Evolutionary conservation across 345 rosid genomes (phyloP), one percentile per base, ranked within the genome.

Genomic region (Boechera stricta): DNA sequence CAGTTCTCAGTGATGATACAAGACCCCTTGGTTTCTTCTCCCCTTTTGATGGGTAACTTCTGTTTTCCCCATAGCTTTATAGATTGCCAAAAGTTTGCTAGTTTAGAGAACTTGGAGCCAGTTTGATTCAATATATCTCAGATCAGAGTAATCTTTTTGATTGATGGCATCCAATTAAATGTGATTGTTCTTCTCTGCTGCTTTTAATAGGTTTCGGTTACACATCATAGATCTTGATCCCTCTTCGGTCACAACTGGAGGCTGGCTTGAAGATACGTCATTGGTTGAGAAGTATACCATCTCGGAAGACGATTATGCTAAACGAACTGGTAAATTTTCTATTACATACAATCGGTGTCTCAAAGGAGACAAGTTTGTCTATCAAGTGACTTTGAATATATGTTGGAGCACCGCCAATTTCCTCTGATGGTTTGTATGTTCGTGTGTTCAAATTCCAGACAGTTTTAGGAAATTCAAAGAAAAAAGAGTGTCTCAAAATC

Each of bases 241-340:
- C 7, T 86, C 97, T 10, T 92, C 97, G 2, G 91, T 92, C 24
- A 94, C 98, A 31, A 87, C 93, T 29, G 97, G 97, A 45, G 95
- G 98, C 5, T 92, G 97, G 97, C 89, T 94, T 28, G 98, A 94
- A 76, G 97, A 94, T 76, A 92, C 97, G 21, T 92, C 98, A 32
- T 60, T 89, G 52, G 97, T 94, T 67, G 91, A 92, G 81, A 94
- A 89, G 82, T 94, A 89, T 82, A 67, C 72, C 0, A 94, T 94
- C 29, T 92, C 97, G 39, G 98, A 94, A 21, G 97, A 92, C 61
- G 93, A 86, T 29, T 94, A 90, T 71, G 81, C 79, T 13, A 92
- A 94, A 73, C 95, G 84, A 10, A 84, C 80, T 58, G 89, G 97
- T 90, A 74, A 29, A 0, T 15, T 62, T 1, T 35, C 21, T 54